Evolutionary conservation across 768 basidiomycete species (phyloP), one percentile per base, ranked within the genome.

Genomic region (Russula foetens): DNA sequence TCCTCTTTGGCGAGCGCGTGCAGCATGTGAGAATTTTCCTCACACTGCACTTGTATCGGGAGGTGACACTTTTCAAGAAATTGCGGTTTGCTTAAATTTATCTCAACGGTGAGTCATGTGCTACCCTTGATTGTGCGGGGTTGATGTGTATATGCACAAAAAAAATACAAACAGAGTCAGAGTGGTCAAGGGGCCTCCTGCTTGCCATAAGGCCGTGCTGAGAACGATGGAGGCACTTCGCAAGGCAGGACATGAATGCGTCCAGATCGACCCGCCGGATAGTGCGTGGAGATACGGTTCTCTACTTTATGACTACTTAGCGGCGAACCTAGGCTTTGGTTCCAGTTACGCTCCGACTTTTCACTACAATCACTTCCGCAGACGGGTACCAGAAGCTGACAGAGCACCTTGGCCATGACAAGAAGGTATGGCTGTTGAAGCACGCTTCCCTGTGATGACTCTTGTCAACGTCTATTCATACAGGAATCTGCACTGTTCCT

Each of bases 31-130:
- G n/a, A n/a, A n/a, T n/a, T 50, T 59, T 58, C 33, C 79, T 78
- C 53, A 77, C 78, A 28, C 69, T 88, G 0, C 26, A 90, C 31
- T 83, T 83, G 7, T 93, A 82, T 70, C 77, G 83, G 29, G 78
- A 84, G 2, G 73, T 80, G 0, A 67, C 76, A 38, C 67, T 90
- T 38, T 77, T 82, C 4, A 56, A 69, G 43, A 88, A 82, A 69
- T 75, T 92, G 39, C 79, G 78, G 61, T 84, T 94, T 65, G 92
- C 89, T 4, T 93, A 86, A n/a, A n/a, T n/a, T 68, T 92, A 87
- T 67, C 78, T 77, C 45, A 74, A 79, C 56, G 85, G 86, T 79
- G 39, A 53, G 59, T 56, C 12, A 21, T 11, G 35, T 28, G 7
- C 39, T 44, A 28, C 31, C n/a, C 7, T 41, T 17, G 4, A 8